Evolutionary conservation across 2,329 filamentous ascomycete species (phyloP).

Genomic region (Ceratocystis alfenasii): DNA sequence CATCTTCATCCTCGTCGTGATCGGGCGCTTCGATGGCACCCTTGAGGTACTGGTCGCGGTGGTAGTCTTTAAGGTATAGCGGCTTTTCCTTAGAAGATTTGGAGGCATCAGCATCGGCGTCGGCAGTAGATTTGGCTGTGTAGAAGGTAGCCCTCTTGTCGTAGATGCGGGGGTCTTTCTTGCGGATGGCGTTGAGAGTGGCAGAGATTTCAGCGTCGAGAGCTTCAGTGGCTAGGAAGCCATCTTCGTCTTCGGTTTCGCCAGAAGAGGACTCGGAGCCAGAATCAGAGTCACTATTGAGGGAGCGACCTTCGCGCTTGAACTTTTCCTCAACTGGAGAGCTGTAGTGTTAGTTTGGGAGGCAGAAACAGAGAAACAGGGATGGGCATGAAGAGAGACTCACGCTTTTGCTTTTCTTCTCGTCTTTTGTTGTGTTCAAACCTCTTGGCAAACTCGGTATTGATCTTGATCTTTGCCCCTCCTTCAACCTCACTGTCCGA

Average conservation of each 20-base stretch:
- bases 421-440: conserved; percentile 98
- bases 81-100: conserved; percentile 63
- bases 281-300: conserved; percentile 38
- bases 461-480: conserved; percentile 58
- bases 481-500: conserved; percentile 35
- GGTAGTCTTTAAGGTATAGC: conserved; percentile 79
- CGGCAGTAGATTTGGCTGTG: conserved; percentile 45
- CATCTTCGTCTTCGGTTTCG: conserved; percentile 83
- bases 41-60: conserved; percentile 74
- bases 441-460: conserved; percentile 74
- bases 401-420: conserved; percentile 65
- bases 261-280: conserved; percentile 54
- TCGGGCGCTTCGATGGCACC: conserved; percentile 42
- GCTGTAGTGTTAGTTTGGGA: not conserved
- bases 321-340: conserved; percentile 77
- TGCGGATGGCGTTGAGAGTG: conserved; percentile 74
- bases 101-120: conserved; percentile 28
- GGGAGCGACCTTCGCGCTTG: conserved; percentile 47
- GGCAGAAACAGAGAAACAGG: not conserved
- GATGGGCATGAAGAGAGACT: conserved; percentile 27
- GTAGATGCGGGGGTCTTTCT: conserved; percentile 85
- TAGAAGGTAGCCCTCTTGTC: conserved; percentile 73
- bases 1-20: conserved; percentile 30
- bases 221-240: conserved; percentile 70
- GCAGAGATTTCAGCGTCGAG: conserved; percentile 79